phyloP scores from a whole-genome alignment of 2,329 filamentous ascomycete genomes.

The Beauveria sp. region DNA sequence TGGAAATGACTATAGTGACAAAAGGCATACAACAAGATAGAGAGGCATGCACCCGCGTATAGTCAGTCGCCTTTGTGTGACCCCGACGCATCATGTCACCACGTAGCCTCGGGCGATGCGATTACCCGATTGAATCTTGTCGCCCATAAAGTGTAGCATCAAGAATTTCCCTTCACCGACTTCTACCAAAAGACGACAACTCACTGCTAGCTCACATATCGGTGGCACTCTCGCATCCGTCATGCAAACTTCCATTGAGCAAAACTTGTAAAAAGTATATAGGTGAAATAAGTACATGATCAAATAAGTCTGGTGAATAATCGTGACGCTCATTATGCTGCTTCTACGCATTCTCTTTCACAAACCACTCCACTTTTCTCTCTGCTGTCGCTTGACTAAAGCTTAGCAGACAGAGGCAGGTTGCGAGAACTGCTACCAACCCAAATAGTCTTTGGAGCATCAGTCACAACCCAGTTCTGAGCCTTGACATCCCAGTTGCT shows the following conservation, averaged over 20 bases:
- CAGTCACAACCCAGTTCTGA: conserved; percentile 77
- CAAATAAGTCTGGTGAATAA: conserved; percentile 2
- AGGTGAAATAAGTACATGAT: conserved; percentile 7
- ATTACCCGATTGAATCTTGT: no score
- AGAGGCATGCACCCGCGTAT: background rate
- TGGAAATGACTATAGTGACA: background rate
- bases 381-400: conserved; percentile 9
- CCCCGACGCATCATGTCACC: background rate
- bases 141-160: no score
- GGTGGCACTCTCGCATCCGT: no score
- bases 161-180: no score
- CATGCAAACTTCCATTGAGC: no score
- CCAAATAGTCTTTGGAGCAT: conserved; percentile 43
- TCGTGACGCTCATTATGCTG: conserved; percentile 7
- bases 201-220: no score
- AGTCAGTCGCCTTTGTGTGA: background rate
- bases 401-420: conserved; percentile 35
- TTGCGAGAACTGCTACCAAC: conserved; percentile 50
- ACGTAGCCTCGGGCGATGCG: no score
- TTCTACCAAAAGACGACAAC: no score
- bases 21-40: background rate
- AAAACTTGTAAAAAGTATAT: background rate
- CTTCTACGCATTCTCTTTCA: background rate
- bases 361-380: background rate
- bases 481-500: conserved; percentile 73